A percentile compares a stretch with the other conserved stretches of the same genome.
phyloP scores from a whole-genome alignment of 1,284 basidiomycete genomes.

The Apiotrichum domesticum region DNA sequence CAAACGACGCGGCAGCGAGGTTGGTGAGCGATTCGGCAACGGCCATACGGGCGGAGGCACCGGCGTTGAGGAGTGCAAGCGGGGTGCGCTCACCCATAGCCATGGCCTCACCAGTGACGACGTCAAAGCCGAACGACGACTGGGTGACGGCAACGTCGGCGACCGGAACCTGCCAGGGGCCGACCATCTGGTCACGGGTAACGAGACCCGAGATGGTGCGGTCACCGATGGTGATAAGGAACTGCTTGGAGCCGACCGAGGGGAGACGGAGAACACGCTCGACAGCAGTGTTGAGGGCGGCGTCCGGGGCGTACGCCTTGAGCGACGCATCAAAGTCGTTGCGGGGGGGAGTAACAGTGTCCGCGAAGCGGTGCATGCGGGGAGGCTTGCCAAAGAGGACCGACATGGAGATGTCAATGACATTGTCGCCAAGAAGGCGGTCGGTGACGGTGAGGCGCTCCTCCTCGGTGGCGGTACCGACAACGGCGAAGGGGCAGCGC shows the following conservation, averaged over 20 bases:
- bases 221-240: slow-evolving; percentile 98
- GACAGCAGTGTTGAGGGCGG: slow-evolving; percentile 56
- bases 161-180: slow-evolving; percentile 96
- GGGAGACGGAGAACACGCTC: slow-evolving; percentile 83
- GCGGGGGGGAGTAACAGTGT: slow-evolving; percentile 53
- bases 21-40: slow-evolving; percentile 92
- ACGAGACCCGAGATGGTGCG: slow-evolving; percentile 90
- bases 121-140: slow-evolving; percentile 85
- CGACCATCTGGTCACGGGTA: slow-evolving; percentile 96
- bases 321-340: slow-evolving; percentile 68
- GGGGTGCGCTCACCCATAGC: slow-evolving; percentile 96
- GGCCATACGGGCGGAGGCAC: slow-evolving; percentile 91
- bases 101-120: slow-evolving; percentile 87
- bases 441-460: slow-evolving; percentile 86
- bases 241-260: slow-evolving; percentile 89
- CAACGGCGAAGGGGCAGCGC: slow-evolving; percentile 79
- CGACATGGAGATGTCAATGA: slow-evolving; percentile 87
- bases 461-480: slow-evolving; percentile 76
- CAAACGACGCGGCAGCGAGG: slow-evolving; percentile 74
- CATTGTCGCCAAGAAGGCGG: slow-evolving; percentile 66
- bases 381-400: slow-evolving; percentile 96
- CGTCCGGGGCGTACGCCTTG: slow-evolving; percentile 55
- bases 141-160: slow-evolving; percentile 96
- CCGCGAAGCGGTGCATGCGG: slow-evolving; percentile 74
- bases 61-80: slow-evolving; percentile 76